Evolutionary conservation across 2,329 filamentous ascomycete genomes (phyloP).

Genomic region (Alternaria panax): DNA sequence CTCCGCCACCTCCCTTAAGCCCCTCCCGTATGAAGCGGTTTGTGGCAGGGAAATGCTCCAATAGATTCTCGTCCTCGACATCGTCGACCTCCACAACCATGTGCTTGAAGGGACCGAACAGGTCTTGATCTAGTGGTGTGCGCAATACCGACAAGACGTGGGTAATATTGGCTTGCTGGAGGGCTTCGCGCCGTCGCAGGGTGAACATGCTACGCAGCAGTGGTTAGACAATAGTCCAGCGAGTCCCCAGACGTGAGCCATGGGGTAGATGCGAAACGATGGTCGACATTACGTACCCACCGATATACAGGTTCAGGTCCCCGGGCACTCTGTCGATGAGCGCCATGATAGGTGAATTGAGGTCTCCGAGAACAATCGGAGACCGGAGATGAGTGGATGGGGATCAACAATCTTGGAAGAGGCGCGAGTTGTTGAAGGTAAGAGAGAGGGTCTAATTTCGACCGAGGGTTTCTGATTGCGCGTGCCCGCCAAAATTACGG

Average conservation of each 20-base stretch:
- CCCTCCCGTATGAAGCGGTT: slow-evolving; percentile 85
- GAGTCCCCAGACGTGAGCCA: slow-evolving; percentile 14
- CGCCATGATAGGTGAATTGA: slow-evolving; percentile 56
- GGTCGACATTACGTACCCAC: slow-evolving; percentile 67
- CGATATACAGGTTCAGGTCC: slow-evolving; percentile 76
- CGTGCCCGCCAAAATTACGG: slow-evolving; percentile 13
- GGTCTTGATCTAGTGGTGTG: slow-evolving; percentile 63
- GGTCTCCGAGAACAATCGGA: slow-evolving; percentile 23
- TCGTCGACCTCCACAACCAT: slow-evolving; percentile 87
- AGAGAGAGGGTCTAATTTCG: slow-evolving; percentile 31
- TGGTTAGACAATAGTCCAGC: slow-evolving; percentile 34
- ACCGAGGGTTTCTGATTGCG: slow-evolving; percentile 30
- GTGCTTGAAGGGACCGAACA: slow-evolving; percentile 72
- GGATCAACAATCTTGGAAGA: slow-evolving; percentile 9
- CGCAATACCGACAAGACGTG: slow-evolving; percentile 87
- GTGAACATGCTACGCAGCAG: slow-evolving; percentile 72
- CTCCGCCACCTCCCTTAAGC: slow-evolving; percentile 66
- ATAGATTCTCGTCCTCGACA: slow-evolving; percentile 84
- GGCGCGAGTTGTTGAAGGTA: slow-evolving; percentile 23
- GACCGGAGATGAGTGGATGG: slow-evolving; percentile 28
- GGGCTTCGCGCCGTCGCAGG: slow-evolving; percentile 72
- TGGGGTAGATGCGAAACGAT: slow-evolving; percentile 27
- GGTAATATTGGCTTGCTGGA: slow-evolving; percentile 79
- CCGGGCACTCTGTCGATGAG: slow-evolving; percentile 72
- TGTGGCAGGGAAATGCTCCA: slow-evolving; percentile 79